Evolutionary conservation across 176 grass and related monocot genomes (phyloP).

Genomic region (Guadua angustifolia): DNA sequence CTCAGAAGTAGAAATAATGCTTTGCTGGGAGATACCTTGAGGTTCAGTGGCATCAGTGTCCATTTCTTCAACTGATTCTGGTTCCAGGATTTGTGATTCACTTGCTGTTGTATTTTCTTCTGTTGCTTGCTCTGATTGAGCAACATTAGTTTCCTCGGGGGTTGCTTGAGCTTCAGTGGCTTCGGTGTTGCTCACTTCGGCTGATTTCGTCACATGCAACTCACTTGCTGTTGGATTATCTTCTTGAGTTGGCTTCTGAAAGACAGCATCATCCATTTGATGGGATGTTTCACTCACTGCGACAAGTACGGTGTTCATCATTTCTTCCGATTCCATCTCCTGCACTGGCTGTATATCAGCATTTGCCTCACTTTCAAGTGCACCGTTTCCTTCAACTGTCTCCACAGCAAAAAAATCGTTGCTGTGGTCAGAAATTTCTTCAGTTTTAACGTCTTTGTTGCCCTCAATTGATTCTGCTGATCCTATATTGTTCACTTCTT

Average conservation of each 20-base stretch:
- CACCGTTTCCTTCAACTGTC: conserved; percentile 8
- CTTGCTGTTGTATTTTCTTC: conserved; percentile 36
- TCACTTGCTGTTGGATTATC: conserved; percentile 11
- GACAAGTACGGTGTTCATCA: background rate
- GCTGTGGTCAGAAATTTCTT: conserved; percentile 13
- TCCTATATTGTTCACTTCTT: conserved; percentile 18
- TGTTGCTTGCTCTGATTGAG: conserved; percentile 7
- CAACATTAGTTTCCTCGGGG: background rate
- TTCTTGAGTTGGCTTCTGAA: conserved; percentile 31
- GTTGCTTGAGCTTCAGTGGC: conserved; percentile 26
- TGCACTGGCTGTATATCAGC: conserved; percentile 28
- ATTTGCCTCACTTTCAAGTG: conserved; percentile 21
- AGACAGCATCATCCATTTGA: conserved; percentile 2
- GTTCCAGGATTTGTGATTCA: conserved; percentile 16
- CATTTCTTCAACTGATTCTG: conserved; percentile 28
- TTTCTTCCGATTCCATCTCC: conserved; percentile 34
- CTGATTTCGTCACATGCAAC: conserved; percentile 25
- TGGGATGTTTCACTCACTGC: background rate
- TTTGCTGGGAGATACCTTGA: conserved; percentile 1
- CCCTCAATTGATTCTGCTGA: conserved; percentile 13
- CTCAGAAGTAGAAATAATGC: conserved; percentile 17
- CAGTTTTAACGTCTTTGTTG: conserved; percentile 20
- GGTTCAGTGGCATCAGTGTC: conserved; percentile 6
- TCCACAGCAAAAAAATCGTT: background rate
- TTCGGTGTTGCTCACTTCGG: conserved; percentile 24